A percentile compares a stretch with the other conserved stretches of the same genome.
These are phyloP conservation scores for Fomitopsis pulvina DNA, from an alignment of 768 basidiomycete species.

Conservation along the genomic window DNA sequence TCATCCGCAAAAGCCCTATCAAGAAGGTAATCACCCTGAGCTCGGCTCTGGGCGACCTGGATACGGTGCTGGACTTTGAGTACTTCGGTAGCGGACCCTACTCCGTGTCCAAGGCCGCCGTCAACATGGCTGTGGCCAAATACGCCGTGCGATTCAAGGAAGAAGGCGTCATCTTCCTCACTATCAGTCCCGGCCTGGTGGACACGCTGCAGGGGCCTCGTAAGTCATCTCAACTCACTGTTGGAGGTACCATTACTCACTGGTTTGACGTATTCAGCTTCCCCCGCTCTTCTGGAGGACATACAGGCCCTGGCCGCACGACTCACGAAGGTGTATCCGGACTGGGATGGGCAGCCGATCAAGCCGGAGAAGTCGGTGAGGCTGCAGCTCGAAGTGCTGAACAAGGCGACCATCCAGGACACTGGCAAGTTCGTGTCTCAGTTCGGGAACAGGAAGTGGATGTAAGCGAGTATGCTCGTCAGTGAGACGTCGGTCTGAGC, in stretches of 20 bases:
- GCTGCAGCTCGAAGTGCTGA: slow-evolving; percentile 7
- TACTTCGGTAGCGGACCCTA: slow-evolving; percentile 19
- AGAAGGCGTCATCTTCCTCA: slow-evolving; percentile 31
- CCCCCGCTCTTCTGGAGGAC: not conserved
- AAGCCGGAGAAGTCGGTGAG: slow-evolving; percentile 8
- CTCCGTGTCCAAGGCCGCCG: slow-evolving; percentile 30
- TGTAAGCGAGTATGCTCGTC: no score
- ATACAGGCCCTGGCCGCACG: not conserved
- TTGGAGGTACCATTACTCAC: no score
- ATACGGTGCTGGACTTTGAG: slow-evolving; percentile 16
- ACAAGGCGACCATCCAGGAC: slow-evolving; percentile 8
- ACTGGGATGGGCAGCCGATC: slow-evolving; percentile 10
- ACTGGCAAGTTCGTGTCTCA: slow-evolving; percentile 8
- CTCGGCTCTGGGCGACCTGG: slow-evolving; percentile 25
- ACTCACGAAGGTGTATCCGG: slow-evolving; percentile 11
- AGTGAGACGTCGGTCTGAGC: no score
- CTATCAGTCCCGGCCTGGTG: slow-evolving; percentile 32
- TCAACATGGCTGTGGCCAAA: slow-evolving; percentile 31
- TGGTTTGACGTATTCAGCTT: not conserved
- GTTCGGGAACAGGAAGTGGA: no score
- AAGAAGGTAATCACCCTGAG: slow-evolving; percentile 32
- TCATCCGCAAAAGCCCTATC: slow-evolving; percentile 24
- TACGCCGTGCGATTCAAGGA: slow-evolving; percentile 24
- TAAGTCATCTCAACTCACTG: slow-evolving; percentile 1
- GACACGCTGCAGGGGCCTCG: slow-evolving; percentile 20